phyloP scores from a whole-genome alignment of 257 asterid genomes.

The Osmanthus fragrans region DNA sequence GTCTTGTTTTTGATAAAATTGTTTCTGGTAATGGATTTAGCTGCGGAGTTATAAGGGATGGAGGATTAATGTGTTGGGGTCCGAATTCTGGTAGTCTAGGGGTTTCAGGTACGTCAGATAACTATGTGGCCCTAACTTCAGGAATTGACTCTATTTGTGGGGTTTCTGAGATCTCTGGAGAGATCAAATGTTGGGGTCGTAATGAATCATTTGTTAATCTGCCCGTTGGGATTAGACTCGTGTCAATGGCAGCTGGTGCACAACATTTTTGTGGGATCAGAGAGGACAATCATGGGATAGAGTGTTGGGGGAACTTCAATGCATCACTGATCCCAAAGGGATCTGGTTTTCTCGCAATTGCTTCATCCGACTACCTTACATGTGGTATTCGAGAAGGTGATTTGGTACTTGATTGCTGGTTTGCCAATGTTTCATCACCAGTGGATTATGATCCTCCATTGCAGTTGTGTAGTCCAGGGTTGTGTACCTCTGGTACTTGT shows the following conservation, averaged over 20 bases:
- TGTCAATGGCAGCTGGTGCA: constrained; percentile 66
- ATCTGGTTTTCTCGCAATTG: constrained; percentile 80
- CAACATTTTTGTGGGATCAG: constrained; percentile 86
- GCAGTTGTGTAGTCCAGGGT: constrained; percentile 93
- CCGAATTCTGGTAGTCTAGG: constrained; percentile 55
- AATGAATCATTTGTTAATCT: constrained; percentile 33
- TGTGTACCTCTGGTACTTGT: constrained; percentile 61
- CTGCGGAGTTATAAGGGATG: constrained; percentile 64
- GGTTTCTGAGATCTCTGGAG: constrained; percentile 49
- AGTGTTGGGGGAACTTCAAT: constrained; percentile 89
- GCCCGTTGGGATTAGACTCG: constrained; percentile 60
- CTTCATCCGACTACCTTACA: constrained; percentile 65
- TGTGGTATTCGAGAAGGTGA: constrained; percentile 89
- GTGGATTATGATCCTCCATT: constrained; percentile 74
- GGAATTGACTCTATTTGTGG: constrained; percentile 70
- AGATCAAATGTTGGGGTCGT: constrained; percentile 77
- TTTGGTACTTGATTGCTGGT: constrained; percentile 92
- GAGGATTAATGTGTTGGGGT: constrained; percentile 78
- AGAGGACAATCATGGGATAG: constrained; percentile 72
- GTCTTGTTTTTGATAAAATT: constrained; percentile 41
- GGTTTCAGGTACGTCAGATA: constrained; percentile 36
- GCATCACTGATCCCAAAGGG: constrained; percentile 67
- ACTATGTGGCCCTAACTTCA: constrained; percentile 48
- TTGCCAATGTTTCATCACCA: constrained; percentile 38
- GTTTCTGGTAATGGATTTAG: constrained; percentile 90